Evolutionary conservation across 78 protist species (phyloP).

Genomic region (Dictyostelium firmibasis): DNA sequence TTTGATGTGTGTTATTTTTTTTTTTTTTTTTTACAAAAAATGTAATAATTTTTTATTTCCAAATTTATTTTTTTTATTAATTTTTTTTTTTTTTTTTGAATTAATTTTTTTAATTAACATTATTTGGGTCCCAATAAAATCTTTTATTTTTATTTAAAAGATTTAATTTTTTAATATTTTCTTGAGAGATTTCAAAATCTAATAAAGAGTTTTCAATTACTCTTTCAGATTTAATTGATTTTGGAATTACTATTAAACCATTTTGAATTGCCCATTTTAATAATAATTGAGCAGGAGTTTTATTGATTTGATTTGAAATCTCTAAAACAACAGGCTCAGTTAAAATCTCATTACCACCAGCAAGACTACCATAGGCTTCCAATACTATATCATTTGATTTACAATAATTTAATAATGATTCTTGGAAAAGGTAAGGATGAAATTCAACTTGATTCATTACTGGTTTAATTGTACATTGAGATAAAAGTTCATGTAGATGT

Average conservation of each 20-base stretch:
- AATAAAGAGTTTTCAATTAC: conserved; percentile 48
- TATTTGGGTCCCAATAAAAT: conserved; percentile 62
- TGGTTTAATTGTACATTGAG: conserved; percentile 12
- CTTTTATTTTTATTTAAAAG: conserved; percentile 2
- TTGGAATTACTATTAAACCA: conserved; percentile 49
- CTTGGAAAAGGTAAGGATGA: conserved; percentile 72
- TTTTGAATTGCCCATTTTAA: conserved; percentile 79
- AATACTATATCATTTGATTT: not conserved
- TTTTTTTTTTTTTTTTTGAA: too few relatives aligned
- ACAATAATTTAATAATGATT: conserved; percentile 11
- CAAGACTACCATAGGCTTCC: conserved; percentile 47
- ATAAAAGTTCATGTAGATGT: conserved; percentile 51
- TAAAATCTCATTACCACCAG: not conserved
- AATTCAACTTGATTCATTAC: conserved; percentile 88
- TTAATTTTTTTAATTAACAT: not conserved
- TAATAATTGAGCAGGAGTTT: conserved; percentile 54
- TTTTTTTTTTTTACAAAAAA: too few relatives aligned
- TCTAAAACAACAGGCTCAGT: conserved; percentile 1
- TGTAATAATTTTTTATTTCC: too few relatives aligned
- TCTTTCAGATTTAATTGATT: conserved; percentile 60
- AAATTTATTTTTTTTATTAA: too few relatives aligned
- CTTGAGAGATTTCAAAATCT: conserved; percentile 3
- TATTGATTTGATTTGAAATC: conserved; percentile 10
- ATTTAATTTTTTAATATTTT: conserved; percentile 3
- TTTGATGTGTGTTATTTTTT: too few relatives aligned